Evolutionary conservation across 2,329 filamentous ascomycete species (phyloP).

Genomic region (Colletotrichum costaricense): DNA sequence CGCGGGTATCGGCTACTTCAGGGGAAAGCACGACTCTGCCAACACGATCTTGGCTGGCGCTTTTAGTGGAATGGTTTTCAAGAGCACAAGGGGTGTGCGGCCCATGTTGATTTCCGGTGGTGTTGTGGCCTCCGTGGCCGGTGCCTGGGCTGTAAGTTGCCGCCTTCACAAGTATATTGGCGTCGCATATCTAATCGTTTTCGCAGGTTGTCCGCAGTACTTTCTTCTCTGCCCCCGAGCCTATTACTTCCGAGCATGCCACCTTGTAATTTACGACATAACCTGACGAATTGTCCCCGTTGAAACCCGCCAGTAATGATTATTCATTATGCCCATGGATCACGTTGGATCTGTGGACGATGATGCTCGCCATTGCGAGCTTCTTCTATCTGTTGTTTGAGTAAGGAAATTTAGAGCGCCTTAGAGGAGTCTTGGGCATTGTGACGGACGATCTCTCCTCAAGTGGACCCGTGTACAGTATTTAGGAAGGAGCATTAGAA

Average conservation of each 20-base stretch:
- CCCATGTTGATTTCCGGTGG: slow-evolving; percentile 96
- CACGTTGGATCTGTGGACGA: slow-evolving; percentile 23
- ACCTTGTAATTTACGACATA: slow-evolving; percentile 35
- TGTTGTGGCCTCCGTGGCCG: slow-evolving; percentile 87
- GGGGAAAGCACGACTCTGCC: slow-evolving; percentile 88
- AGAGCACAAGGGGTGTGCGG: slow-evolving; percentile 89
- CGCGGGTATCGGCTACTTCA: slow-evolving; percentile 80
- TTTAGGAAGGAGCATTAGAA: slow-evolving; percentile 58
- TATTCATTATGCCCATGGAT: slow-evolving; percentile 9
- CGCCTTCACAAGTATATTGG: not conserved
- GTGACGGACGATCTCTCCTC: slow-evolving; percentile 66
- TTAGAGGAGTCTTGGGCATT: slow-evolving; percentile 45
- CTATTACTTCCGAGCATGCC: slow-evolving; percentile 34
- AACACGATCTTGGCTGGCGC: slow-evolving; percentile 90
- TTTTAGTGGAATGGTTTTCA: slow-evolving; percentile 93
- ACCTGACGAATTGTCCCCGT: slow-evolving; percentile 29
- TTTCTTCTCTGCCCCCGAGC: slow-evolving; percentile 54
- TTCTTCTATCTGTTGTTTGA: slow-evolving; percentile 34
- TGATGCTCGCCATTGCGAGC: slow-evolving; percentile 35
- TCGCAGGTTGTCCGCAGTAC: slow-evolving; percentile 51
- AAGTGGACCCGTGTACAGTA: slow-evolving; percentile 64
- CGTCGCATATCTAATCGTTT: slow-evolving; percentile 10
- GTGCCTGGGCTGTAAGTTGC: slow-evolving; percentile 86
- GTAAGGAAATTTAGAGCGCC: slow-evolving; percentile 40
- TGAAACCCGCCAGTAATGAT: slow-evolving; percentile 32